Evolutionary conservation across 129 eudicot genomes (phyloP).

Genomic region (Flaveria linearis): DNA sequence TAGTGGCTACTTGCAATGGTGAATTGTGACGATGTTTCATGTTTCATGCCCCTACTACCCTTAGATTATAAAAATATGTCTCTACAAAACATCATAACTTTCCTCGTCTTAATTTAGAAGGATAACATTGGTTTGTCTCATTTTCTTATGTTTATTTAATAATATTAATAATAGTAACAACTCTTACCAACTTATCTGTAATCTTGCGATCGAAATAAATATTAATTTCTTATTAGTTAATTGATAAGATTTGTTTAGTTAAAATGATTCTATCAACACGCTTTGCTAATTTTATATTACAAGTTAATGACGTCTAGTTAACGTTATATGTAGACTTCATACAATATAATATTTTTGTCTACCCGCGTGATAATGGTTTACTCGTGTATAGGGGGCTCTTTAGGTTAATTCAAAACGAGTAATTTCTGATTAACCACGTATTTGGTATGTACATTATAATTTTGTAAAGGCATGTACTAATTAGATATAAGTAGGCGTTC

Average conservation of each 20-base stretch:
- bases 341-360: constrained; percentile 17
- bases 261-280: constrained; percentile 24
- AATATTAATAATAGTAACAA: not conserved
- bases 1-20: too few relatives aligned
- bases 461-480: too few relatives aligned
- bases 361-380: not conserved
- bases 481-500: too few relatives aligned
- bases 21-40: too few relatives aligned
- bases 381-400: constrained; percentile 16
- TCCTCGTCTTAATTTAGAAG: not conserved
- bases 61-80: too few relatives aligned
- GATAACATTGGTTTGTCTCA: not conserved
- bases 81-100: not conserved
- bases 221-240: not conserved
- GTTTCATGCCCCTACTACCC: too few relatives aligned
- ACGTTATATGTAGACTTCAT: not conserved
- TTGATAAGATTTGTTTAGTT: constrained; percentile 17
- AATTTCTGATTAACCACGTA: too few relatives aligned
- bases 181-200: constrained; percentile 28
- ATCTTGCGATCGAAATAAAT: not conserved
- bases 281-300: constrained; percentile 5
- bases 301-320: constrained; percentile 11
- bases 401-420: not conserved
- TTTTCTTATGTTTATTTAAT: not conserved
- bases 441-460: too few relatives aligned